Conservation (phyloP, 2,329 filamentous ascomycete genomes). For the Ustulina deusta region DNA sequence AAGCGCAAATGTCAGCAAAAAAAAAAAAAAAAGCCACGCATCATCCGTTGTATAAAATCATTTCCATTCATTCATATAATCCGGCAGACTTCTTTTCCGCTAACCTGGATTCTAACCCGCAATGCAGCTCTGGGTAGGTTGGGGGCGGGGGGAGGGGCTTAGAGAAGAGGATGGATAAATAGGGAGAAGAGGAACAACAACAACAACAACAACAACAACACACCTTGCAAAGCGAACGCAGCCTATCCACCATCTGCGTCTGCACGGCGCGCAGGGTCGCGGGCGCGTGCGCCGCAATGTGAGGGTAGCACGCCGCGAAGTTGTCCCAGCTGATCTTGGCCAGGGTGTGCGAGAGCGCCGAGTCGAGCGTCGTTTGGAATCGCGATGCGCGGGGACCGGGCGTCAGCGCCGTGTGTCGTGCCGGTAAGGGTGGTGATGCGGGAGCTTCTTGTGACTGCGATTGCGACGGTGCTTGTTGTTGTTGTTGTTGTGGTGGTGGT, state of each 20-base stretch:
- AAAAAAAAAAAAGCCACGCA: too few relatives aligned
- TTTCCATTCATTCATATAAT: not conserved
- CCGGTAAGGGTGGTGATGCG: conserved; percentile 51
- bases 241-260: conserved; percentile 67
- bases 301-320: conserved; percentile 72
- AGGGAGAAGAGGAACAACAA: too few relatives aligned
- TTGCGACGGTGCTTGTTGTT: conserved; percentile 23
- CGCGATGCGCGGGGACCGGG: conserved; percentile 69
- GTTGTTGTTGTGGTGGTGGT: conserved; percentile 7
- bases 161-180: too few relatives aligned
- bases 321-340: conserved; percentile 67
- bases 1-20: conserved; percentile 6
- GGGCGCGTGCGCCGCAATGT: conserved; percentile 64
- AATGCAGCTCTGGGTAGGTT: too few relatives aligned
- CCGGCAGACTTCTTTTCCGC: not conserved
- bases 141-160: too few relatives aligned
- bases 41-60: not conserved
- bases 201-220: conserved; percentile 18
- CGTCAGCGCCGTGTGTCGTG: conserved; percentile 57
- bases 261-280: conserved; percentile 66
- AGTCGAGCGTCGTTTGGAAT: conserved; percentile 66
- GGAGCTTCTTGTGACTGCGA: conserved; percentile 24
- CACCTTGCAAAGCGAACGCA: conserved; percentile 66
- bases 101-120: not conserved
- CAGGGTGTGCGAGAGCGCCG: conserved; percentile 66